Evolutionary conservation across 352 stramenopile genomes (phyloP), one percentile per base, ranked within the genome.

Genomic region (Phytophthora brassicae): DNA sequence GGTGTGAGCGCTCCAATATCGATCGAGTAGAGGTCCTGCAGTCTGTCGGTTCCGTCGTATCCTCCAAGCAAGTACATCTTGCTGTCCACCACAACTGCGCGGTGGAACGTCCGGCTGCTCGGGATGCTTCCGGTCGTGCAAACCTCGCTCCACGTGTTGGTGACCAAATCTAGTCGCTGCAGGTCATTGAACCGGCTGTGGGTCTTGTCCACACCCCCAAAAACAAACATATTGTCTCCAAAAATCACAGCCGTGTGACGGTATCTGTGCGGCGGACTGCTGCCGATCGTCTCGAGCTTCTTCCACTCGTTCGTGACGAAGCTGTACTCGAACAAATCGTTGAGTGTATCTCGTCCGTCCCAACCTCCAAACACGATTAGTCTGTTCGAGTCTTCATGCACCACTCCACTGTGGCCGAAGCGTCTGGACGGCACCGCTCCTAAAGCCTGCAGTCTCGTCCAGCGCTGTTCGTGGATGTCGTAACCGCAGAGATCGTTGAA

Each of bases 151-250:
- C 88, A 96, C 24, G 81, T 89, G 56, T 94, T 92, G 0, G 79
- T 94, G 12, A 81, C 60, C 16, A 93, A 62, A 58, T 95, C 80
- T 4, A 94, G 72, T 33, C 79, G 73, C 58, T 94, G 82, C 20
- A 96, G 61, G 59, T 96, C 88, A 57, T 95, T 94, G 44, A 94
- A 96, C 2, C 88, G 86, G 29, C 77, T 89, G 67, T 96, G 88
- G 0, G 83, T 86, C 61, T 96, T 96, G 78, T 96, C 88, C 6
- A 96, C 88, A n/a, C 87, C 87, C 31, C 87, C 87, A 66, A 96
- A 96, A 11, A 96, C 81, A 57, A 93, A 92, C 87, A 96, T 96
- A 62, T 82, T 92, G 48, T 92, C 77, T 6, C 77, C 86, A 45
- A 77, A 92, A 19, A 96, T 85, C 24, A 96, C 86, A 0, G 85